phyloP scores from a whole-genome alignment of 2,329 filamentous ascomycete species.

The Aspergillus fructus region DNA sequence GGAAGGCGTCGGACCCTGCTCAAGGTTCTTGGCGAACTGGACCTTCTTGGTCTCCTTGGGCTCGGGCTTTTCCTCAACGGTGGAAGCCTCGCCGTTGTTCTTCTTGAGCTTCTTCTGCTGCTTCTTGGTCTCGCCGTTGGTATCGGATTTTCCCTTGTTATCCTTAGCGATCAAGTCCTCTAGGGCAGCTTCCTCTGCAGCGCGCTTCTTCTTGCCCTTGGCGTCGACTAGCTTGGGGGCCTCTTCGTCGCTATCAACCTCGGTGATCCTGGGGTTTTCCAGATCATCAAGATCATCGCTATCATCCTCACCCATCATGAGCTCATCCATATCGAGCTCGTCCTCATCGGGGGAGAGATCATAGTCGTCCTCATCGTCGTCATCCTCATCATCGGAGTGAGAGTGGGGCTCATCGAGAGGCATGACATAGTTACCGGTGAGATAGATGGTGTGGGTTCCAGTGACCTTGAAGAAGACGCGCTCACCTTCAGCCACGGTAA shows the following conservation, averaged over 20 bases:
- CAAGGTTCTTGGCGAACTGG: constrained; percentile 97
- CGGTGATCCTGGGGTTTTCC: constrained; percentile 76
- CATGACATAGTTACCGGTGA: constrained; percentile 95
- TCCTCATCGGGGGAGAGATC: constrained; percentile 78
- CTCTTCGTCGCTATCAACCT: constrained; percentile 74
- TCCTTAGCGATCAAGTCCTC: constrained; percentile 83
- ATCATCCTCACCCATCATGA: constrained; percentile 53
- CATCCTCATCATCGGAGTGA: constrained; percentile 49
- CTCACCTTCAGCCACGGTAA: constrained; percentile 86
- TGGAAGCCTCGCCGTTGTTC: constrained; percentile 87
- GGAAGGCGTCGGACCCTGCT: constrained; percentile 87
- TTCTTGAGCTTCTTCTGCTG: constrained; percentile 98
- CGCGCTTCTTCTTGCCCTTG: constrained; percentile 87
- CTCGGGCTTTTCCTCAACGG: constrained; percentile 45
- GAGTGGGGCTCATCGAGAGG: constrained; percentile 56
- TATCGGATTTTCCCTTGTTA: constrained; percentile 51
- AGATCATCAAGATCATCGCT: constrained; percentile 77
- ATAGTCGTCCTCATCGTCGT: constrained; percentile 71
- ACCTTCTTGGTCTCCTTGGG: constrained; percentile 85
- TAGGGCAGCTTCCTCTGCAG: constrained; percentile 68
- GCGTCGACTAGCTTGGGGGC: constrained; percentile 51
- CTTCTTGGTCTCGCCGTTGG: constrained; percentile 82
- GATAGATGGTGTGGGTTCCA: constrained; percentile 84
- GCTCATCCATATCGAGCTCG: constrained; percentile 64
- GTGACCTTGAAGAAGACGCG: constrained; percentile 87